Evolutionary conservation across 75 land plant species (phyloP), one percentile per base, ranked within the genome.

Genomic region (Cryptomeria japonica): DNA sequence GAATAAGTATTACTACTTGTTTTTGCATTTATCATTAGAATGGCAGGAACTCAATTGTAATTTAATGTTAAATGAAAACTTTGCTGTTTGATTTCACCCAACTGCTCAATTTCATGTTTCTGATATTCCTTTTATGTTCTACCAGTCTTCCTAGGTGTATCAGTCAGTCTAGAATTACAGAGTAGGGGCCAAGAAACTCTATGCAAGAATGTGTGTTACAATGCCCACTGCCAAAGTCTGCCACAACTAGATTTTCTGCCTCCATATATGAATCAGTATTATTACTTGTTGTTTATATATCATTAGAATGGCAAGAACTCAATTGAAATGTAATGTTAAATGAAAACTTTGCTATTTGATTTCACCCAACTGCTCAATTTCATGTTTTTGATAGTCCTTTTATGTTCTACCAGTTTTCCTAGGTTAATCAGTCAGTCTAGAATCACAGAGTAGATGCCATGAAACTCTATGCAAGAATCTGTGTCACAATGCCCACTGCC

Each of bases 401-500:
- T 49, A 49, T 49, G 51, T 49, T 49, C 51, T 49, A 49, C 51
- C 42, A 41, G 42, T 41, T 41, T 41, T 1, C 42, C 42, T 49
- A 8, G 51, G 51, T 49, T 8, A 9, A 8, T 49, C 51, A 49
- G 51, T 49, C 12, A 8, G 12, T 49, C 51, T 49, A 49, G 51
- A 49, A 44, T 44, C 5, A 4, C 46, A 44, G 46, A 44, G 46
- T 44, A 9, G 94, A 91, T 79, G 94, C 95, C 37, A 94, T 91
- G 92, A 91, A 94, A 91, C 88, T 91, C 90, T 94, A 93, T 86
- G 95, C 94, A 18, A 92, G 94, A n/a, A 56, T 94, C 75, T 93
- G 95, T 72, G 91, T 90, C 53, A 94, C 95, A 86, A 94, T 91
- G 93, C 94, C 95, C 8, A 94, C 95, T 34, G 95, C 95, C 14